Evolutionary conservation across 202 grass and related monocot genomes (phyloP), one percentile per base, ranked within the genome.

Genomic region (Saccharum hybrid): DNA sequence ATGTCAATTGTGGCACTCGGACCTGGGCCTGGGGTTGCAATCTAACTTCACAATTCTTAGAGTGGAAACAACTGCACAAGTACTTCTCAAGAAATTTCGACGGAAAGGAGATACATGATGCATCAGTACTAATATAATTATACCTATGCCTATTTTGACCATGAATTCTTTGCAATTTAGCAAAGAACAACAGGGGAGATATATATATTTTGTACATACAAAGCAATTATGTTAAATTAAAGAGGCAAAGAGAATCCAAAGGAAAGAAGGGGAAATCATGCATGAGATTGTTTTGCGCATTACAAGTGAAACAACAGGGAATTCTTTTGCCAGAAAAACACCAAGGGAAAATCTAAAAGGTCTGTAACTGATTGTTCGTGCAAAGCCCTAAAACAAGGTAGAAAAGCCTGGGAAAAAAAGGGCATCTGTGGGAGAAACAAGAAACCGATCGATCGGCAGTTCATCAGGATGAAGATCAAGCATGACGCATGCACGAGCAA

Each of bases 311-410:
- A 64, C 68, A 4, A n/a, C 7, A 7, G 0, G 23, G 56, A 80
- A 66, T 19, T 36, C 46, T 45, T 81, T 61, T 59, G 56, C 16
- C 40, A 45, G 28, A 31, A 45, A 41, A 39, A 74, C 41, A 38
- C 7, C 16, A n/a, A 23, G 33, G 10, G 11, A n/a, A 49, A 64
- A 64, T 46, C 56, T 65, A 63, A 60, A 40, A 39, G 31, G 4
- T 7, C 37, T 56, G 21, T n/a, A 14, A 62, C 31, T 54, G 19
- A 54, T 72, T 64, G 40, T 72, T 71, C 30, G 54, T 78, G 39
- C 40, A 63, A 80, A 81, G 16, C 71, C 71, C 9, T 59, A 86
- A 48, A 74, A 80, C 34, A 81, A 59, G 26, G 51, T 60, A 36
- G 26, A 36, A 18, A 63, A 31, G 14, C 26, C 6, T 46, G 11